Evolutionary conservation across 495 filamentous ascomycete genomes (phyloP).

Genomic region (Aspergillus nanangensis): DNA sequence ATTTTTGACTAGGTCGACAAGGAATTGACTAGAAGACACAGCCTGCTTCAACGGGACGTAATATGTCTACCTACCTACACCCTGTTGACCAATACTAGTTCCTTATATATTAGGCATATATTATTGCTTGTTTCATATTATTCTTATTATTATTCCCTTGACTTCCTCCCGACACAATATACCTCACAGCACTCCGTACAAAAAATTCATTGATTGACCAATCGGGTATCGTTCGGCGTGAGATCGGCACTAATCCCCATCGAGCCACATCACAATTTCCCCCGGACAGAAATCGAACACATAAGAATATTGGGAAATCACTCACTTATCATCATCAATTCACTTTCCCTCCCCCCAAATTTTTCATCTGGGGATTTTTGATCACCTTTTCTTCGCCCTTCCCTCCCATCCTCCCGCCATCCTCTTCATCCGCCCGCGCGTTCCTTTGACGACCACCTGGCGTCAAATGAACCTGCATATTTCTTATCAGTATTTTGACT

Average conservation of each 20-base stretch:
- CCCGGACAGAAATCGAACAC: too few relatives aligned
- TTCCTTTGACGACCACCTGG: slow-evolving; percentile 53
- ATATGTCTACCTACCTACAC: too few relatives aligned
- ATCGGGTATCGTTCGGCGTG: background rate
- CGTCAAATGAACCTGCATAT: slow-evolving; percentile 66
- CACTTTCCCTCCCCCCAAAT: slow-evolving; percentile 10
- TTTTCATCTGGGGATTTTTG: background rate
- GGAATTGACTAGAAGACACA: too few relatives aligned
- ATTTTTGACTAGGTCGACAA: too few relatives aligned
- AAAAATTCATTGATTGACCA: slow-evolving; percentile 1
- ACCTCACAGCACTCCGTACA: too few relatives aligned
- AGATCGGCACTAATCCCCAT: slow-evolving; percentile 17
- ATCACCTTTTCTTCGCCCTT: background rate
- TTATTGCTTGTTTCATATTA: too few relatives aligned
- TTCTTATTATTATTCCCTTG: too few relatives aligned
- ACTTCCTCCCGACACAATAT: too few relatives aligned
- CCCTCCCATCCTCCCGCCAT: slow-evolving; percentile 5
- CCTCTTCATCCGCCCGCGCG: slow-evolving; percentile 45
- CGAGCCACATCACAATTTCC: background rate
- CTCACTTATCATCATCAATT: slow-evolving; percentile 13
- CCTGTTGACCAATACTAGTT: too few relatives aligned
- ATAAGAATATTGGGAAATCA: too few relatives aligned
- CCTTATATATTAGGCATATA: too few relatives aligned
- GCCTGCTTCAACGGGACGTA: too few relatives aligned
- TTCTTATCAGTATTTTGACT: slow-evolving; percentile 38